Evolutionary conservation across 345 rosid genomes (phyloP).

Genomic region (Mallotus nudiflorus): DNA sequence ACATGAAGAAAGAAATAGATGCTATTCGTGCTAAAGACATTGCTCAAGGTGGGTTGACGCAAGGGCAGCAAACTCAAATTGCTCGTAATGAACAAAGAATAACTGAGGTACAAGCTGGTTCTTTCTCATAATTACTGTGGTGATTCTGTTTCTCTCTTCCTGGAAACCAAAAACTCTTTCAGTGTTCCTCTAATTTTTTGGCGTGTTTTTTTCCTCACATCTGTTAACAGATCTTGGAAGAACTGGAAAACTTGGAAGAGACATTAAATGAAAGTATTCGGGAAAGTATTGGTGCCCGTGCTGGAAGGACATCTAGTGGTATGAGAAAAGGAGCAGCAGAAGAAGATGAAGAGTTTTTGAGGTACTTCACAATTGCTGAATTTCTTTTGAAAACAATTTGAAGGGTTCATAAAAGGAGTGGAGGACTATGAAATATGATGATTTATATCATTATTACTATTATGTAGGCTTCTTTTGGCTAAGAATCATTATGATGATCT

Average conservation of each 20-base stretch:
- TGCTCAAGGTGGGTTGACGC: constrained; percentile 92
- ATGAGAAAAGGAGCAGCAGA: constrained; percentile 60
- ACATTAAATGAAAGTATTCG: constrained; percentile 88
- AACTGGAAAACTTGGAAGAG: constrained; percentile 95
- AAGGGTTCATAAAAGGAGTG: not conserved
- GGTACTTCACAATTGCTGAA: constrained; percentile 43
- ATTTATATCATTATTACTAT: constrained; percentile 3
- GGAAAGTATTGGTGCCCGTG: constrained; percentile 87
- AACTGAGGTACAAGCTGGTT: constrained; percentile 50
- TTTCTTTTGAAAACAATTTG: constrained; percentile 12
- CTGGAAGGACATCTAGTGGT: constrained; percentile 47
- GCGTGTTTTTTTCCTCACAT: not conserved
- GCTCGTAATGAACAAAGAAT: constrained; percentile 97
- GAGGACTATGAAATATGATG: not conserved
- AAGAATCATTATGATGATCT: not conserved
- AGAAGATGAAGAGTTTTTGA: constrained; percentile 61
- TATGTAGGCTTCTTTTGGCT: constrained; percentile 8
- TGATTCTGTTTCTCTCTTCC: constrained; percentile 4
- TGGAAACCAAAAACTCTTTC: constrained; percentile 1
- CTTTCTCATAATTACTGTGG: not conserved
- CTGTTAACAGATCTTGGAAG: constrained; percentile 70
- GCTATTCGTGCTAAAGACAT: constrained; percentile 95
- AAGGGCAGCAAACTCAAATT: constrained; percentile 98
- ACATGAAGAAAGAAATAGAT: constrained; percentile 95
- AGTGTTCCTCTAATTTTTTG: not conserved